Evolutionary conservation across 2,329 filamentous ascomycete genomes (phyloP).

Genomic region (Colletotrichum sojae): DNA sequence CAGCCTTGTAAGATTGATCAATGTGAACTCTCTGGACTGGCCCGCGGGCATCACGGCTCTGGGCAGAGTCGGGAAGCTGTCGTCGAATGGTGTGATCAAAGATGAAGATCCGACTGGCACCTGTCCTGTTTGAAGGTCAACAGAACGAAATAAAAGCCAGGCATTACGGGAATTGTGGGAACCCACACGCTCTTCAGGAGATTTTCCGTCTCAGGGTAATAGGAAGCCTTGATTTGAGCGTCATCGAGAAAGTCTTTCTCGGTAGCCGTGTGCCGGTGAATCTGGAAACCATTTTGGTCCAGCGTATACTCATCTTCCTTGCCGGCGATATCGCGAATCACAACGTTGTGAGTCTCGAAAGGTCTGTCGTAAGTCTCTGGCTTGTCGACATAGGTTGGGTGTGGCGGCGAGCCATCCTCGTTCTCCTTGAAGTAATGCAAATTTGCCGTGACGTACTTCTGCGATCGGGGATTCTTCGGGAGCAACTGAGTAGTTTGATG

Average conservation of each 20-base stretch:
- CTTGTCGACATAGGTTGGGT: conserved; percentile 51
- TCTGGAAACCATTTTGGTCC: conserved; percentile 57
- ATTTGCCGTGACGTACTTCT: conserved; percentile 46
- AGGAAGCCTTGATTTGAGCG: conserved; percentile 72
- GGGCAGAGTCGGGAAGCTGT: conserved; percentile 59
- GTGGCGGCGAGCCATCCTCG: conserved; percentile 57
- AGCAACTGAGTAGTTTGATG: background rate
- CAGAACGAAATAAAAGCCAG: too few species aligned
- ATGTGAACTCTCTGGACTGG: conserved; percentile 68
- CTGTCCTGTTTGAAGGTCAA: conserved; percentile 61
- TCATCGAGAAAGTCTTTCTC: conserved; percentile 66
- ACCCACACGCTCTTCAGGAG: conserved; percentile 72
- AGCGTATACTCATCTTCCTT: conserved; percentile 53
- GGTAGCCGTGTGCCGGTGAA: conserved; percentile 46
- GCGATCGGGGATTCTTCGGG: background rate
- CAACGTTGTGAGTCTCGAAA: conserved; percentile 45
- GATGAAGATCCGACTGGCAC: conserved; percentile 68
- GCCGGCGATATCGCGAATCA: conserved; percentile 54
- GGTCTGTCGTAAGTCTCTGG: conserved; percentile 54
- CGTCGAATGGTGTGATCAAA: conserved; percentile 73
- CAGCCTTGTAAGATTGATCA: conserved; percentile 64
- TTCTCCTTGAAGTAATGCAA: conserved; percentile 58
- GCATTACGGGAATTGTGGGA: too few species aligned
- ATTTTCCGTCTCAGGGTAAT: conserved; percentile 81
- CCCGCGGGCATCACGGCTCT: conserved; percentile 55